Conservation (phyloP, 306 rosid species). For the Lagenaria siceraria region DNA sequence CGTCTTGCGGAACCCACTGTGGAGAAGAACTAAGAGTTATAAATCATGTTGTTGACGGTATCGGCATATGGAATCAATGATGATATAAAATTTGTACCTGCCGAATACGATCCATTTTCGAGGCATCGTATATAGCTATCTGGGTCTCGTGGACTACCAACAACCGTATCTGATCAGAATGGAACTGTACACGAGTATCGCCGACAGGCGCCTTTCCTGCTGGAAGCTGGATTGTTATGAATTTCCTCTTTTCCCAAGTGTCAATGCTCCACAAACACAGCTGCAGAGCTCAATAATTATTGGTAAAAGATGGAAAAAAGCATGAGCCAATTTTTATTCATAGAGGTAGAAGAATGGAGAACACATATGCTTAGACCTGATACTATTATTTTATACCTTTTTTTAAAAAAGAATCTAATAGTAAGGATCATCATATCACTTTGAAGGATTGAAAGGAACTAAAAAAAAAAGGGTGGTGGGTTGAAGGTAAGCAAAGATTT, state of each 20-base stretch:
- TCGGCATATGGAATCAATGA: not conserved
- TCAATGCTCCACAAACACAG: conserved; percentile 81
- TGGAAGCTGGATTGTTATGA: conserved; percentile 45
- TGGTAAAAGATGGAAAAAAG: conserved; percentile 6
- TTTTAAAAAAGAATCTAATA: not conserved
- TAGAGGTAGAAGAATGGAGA: not conserved
- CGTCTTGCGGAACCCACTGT: conserved; percentile 92
- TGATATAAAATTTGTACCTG: conserved; percentile 38
- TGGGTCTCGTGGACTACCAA: conserved; percentile 76
- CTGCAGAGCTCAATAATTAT: conserved; percentile 28
- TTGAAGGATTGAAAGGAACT: not conserved
- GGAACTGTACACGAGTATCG: conserved; percentile 76
- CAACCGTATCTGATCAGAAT: conserved; percentile 56
- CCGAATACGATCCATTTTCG: conserved; percentile 70
- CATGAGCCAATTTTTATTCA: not conserved
- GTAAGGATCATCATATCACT: not conserved
- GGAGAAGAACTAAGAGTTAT: conserved; percentile 14
- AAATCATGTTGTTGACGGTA: not conserved
- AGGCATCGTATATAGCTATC: conserved; percentile 78
- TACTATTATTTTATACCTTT: not conserved
- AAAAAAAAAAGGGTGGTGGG: not conserved
- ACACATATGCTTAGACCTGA: not conserved
- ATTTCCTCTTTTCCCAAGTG: conserved; percentile 89
- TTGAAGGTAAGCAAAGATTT: no score
- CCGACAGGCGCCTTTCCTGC: conserved; percentile 62